These are phyloP conservation scores for Diaporthe australafricana DNA, from an alignment of 2,329 filamentous ascomycete species.

Conservation along the genomic window DNA sequence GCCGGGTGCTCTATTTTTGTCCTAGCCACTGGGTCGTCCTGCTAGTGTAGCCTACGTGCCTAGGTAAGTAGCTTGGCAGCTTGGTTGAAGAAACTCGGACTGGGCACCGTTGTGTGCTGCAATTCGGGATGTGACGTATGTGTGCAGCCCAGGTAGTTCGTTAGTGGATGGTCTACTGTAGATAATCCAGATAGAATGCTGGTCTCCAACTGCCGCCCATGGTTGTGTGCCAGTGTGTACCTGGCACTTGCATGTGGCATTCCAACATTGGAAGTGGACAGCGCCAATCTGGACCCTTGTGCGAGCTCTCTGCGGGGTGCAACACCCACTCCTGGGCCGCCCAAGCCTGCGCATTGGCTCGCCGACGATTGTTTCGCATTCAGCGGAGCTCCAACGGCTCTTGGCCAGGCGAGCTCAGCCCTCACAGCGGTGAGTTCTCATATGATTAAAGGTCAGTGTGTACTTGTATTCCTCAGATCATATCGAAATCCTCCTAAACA, in stretches of 20 bases:
- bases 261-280: constrained; percentile 17
- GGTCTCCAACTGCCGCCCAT: not conserved
- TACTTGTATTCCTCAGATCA: not conserved
- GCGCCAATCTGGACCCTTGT: constrained; percentile 16
- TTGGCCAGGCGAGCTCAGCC: constrained; percentile 34
- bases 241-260: not conserved
- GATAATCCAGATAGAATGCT: not conserved
- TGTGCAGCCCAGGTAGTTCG: not conserved
- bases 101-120: not conserved
- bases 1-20: constrained; percentile 2
- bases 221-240: not conserved
- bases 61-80: too few relatives aligned
- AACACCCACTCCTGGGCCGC: constrained; percentile 5
- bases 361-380: constrained; percentile 28
- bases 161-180: not conserved
- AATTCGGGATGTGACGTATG: constrained; percentile 7
- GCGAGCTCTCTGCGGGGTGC: constrained; percentile 18
- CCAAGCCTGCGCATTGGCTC: constrained; percentile 19
- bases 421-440: constrained; percentile 30
- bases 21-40: not conserved
- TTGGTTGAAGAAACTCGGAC: not conserved
- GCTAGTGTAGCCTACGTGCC: too few relatives aligned
- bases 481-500: not conserved
- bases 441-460: not conserved
- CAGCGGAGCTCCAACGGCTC: constrained; percentile 25